phyloP scores from a whole-genome alignment of 495 filamentous ascomycete genomes.

The Xylaria bambusicola region DNA sequence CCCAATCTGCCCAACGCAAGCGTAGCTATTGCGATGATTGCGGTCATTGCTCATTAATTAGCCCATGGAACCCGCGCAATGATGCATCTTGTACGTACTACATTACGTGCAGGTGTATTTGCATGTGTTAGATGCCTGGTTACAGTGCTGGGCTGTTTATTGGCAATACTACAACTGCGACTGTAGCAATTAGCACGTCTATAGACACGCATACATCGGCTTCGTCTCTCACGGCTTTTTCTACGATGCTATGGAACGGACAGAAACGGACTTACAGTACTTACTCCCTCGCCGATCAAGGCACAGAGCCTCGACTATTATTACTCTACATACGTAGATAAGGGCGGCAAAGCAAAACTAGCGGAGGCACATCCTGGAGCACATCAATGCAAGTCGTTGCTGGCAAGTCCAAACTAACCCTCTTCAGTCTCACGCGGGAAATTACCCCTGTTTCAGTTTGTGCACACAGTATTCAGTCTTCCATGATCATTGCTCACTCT shows the following conservation, averaged over 20 bases:
- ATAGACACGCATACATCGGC: too few species aligned
- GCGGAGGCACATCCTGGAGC: background rate
- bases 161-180: background rate
- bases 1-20: background rate
- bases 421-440: conserved; percentile 16
- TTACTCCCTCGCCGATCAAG: too few species aligned
- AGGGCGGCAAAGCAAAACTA: too few species aligned
- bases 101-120: background rate
- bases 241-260: too few species aligned
- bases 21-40: too few species aligned
- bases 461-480: background rate
- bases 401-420: conserved; percentile 2
- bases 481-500: background rate
- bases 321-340: too few species aligned
- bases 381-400: background rate
- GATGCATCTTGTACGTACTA: background rate
- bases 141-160: background rate
- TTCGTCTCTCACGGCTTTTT: too few species aligned
- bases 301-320: too few species aligned
- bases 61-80: background rate
- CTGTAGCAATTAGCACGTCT: too few species aligned
- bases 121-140: background rate
- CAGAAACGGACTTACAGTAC: too few species aligned
- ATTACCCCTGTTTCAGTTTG: conserved; percentile 16
- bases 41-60: too few species aligned